Evolutionary conservation across 345 rosid species (phyloP), one percentile per base, ranked within the genome.

Genomic region (Sonneratia caseolaris): DNA sequence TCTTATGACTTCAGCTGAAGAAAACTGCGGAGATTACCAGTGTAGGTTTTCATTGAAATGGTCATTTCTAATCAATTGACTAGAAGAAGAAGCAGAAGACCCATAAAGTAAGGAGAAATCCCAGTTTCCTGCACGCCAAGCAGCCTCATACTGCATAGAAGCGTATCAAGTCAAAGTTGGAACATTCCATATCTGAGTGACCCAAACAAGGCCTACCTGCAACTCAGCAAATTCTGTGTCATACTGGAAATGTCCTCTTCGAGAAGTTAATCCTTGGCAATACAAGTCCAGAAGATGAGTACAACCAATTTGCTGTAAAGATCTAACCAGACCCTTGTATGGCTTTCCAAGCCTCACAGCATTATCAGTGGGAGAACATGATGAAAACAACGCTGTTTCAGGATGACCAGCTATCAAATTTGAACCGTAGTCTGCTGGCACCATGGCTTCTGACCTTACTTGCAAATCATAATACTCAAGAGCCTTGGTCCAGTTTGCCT

Each of bases 101-200:
- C 79, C 74, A 76, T 61, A 81, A 74, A 84, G 86, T 64, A 87
- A 78, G 79, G 96, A 86, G 72, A 91, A 94, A 86, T 94, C 98
- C 97, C 98, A 94, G 70, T 94, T 91, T 71, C 95, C 97, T 38
- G 95, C 86, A 77, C 87, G 96, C 97, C 98, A 94, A 72, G 98
- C 97, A 82, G 98, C 96, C 79, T 94, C 96, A 68, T 87, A 91
- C 98, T 94, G 86, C 85, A 84, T 73, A 80, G 13, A 55, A 8
- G 32, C 59, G 42, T 42, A 67, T 10, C 47, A 70, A 57, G 45
- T 70, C n/a, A 70, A 24, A 56, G 16, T 70, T 21, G 55, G 47
- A 51, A 62, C 5, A 24, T 7, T 70, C 12, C 6, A 36, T 49
- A 37, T 51, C 22, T 51, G 27, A 72, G 40, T 18, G 43, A 59